A percentile compares a stretch with the other conserved stretches of the same genome.
Conservation (phyloP, 2,329 filamentous ascomycete genomes). For the Penicillium sp. region DNA sequence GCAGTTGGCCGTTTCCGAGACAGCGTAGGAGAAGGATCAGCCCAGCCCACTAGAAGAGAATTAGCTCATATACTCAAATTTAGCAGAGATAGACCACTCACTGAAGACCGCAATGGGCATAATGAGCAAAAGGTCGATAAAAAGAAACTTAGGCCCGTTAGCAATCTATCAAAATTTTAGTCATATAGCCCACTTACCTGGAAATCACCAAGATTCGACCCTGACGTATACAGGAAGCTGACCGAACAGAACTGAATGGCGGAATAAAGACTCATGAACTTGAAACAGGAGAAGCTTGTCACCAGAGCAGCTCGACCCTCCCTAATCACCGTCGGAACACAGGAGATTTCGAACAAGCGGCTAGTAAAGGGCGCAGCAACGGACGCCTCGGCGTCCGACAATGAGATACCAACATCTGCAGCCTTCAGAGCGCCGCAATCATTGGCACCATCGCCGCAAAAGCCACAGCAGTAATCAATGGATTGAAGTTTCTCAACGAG, state of each 20-base stretch:
- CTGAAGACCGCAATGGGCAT: constrained; percentile 95
- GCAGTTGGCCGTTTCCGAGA: constrained; percentile 85
- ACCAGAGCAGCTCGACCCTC: constrained; percentile 92
- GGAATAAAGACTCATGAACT: constrained; percentile 98
- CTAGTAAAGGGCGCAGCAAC: constrained; percentile 98
- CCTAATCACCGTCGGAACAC: constrained; percentile 87
- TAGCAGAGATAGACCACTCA: constrained; percentile 38
- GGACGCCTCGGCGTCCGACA: constrained; percentile 95
- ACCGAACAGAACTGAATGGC: constrained; percentile 99
- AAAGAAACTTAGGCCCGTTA: constrained; percentile 64
- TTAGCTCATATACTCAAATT: not conserved
- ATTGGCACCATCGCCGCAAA: constrained; percentile 96
- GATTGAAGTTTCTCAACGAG: constrained; percentile 95
- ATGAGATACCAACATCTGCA: constrained; percentile 92
- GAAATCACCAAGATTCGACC: constrained; percentile 93
- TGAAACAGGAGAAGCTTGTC: constrained; percentile 99
- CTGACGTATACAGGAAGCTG: constrained; percentile 91
- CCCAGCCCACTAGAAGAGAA: constrained; percentile 74
- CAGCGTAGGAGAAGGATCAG: constrained; percentile 73
- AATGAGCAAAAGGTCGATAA: constrained; percentile 89
- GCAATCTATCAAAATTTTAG: not conserved
- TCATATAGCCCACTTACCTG: constrained; percentile 54
- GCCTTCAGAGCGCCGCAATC: constrained; percentile 96
- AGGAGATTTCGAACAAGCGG: constrained; percentile 91
- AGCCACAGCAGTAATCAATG: constrained; percentile 91